These are phyloP conservation scores for Metschnikowia continentalis DNA, from an alignment of 805 yeast genomes.

Conservation along the genomic window DNA sequence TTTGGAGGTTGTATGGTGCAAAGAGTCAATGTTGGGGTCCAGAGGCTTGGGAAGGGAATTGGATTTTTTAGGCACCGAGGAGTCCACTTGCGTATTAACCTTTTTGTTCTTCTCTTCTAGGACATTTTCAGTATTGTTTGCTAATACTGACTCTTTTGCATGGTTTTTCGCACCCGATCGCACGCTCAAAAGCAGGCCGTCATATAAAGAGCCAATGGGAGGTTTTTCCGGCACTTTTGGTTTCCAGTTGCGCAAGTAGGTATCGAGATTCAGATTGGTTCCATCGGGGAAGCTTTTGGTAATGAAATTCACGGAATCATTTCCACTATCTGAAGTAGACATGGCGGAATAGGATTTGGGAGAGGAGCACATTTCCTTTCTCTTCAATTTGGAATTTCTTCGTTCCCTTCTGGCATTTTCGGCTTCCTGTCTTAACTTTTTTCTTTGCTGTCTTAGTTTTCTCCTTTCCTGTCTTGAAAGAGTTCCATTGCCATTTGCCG, in stretches of 20 bases:
- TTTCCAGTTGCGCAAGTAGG: neutral
- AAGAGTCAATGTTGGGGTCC: neutral
- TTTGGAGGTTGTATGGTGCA: neutral
- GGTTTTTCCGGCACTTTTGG: conserved; percentile 1
- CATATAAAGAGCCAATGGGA: neutral
- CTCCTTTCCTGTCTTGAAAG: too few species aligned
- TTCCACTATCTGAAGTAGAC: neutral
- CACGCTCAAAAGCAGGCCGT: neutral
- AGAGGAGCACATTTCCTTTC: neutral
- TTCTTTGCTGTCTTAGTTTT: neutral
- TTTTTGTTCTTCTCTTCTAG: too few species aligned
- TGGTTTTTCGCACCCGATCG: neutral
- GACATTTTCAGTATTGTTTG: neutral
- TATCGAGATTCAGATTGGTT: neutral
- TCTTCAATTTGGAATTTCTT: too few species aligned
- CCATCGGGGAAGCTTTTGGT: conserved; percentile 2
- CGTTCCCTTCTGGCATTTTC: too few species aligned
- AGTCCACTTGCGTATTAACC: too few species aligned
- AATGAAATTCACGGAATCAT: neutral
- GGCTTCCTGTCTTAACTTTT: neutral
- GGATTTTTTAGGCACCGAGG: neutral
- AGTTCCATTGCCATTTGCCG: too few species aligned
- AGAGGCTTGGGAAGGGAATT: neutral
- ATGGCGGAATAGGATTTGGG: neutral
- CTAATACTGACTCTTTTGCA: neutral